These are phyloP conservation scores for Suhomyces bokatorum DNA, from an alignment of 1,139 yeast genomes.

Conservation along the genomic window DNA sequence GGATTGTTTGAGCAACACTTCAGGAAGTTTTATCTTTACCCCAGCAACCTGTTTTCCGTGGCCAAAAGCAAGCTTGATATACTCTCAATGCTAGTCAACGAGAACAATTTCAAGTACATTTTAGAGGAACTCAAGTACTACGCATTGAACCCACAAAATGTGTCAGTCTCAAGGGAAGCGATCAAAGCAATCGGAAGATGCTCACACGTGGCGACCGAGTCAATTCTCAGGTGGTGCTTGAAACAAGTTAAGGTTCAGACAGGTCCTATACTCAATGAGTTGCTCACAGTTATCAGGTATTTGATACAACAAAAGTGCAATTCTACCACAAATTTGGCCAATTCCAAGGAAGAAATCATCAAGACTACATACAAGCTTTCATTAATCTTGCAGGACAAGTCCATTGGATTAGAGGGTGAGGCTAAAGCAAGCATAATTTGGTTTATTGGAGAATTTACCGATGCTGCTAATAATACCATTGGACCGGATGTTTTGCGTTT, in stretches of 20 bases:
- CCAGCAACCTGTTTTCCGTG: constrained; percentile 51
- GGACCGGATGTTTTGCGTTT: constrained; percentile 79
- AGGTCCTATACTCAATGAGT: constrained; percentile 51
- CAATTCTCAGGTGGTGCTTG: constrained; percentile 45
- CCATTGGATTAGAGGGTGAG: constrained; percentile 35
- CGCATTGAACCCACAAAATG: constrained; percentile 42
- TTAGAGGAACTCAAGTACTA: constrained; percentile 71
- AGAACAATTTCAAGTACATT: constrained; percentile 51
- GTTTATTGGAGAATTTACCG: constrained; percentile 83
- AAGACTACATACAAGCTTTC: constrained; percentile 43
- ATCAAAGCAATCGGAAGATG: constrained; percentile 60
- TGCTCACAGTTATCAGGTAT: constrained; percentile 67
- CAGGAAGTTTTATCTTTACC: constrained; percentile 58
- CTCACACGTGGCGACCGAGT: constrained; percentile 38
- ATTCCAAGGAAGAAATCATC: constrained; percentile 28
- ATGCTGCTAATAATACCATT: constrained; percentile 40
- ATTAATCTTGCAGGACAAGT: constrained; percentile 26
- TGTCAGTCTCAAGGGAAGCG: constrained; percentile 49
- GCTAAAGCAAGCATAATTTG: constrained; percentile 88
- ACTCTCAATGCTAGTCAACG: constrained; percentile 57
- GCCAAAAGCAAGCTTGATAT: constrained; percentile 64
- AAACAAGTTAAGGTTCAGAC: constrained; percentile 28
- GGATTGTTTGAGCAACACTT: constrained; percentile 48
- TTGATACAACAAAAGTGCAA: constrained; percentile 60
- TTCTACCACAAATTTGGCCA: constrained; percentile 20